Evolutionary conservation across 371 early-diverging fungal genomes (phyloP).

Genomic region (Funneliformis caledonium): DNA sequence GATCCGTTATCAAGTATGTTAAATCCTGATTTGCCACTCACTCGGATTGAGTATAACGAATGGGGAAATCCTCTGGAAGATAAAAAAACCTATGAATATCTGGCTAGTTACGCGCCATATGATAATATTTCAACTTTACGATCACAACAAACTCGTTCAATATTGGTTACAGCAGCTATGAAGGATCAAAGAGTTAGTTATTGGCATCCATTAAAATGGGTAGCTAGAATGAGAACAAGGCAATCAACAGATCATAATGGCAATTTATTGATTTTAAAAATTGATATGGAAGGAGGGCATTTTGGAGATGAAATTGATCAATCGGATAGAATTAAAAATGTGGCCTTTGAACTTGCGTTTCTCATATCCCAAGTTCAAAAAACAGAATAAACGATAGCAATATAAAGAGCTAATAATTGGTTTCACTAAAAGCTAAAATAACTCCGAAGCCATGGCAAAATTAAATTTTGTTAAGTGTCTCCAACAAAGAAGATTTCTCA

Average conservation of each 20-base stretch:
- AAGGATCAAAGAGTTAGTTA: conserved; percentile 79
- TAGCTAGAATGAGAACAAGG: conserved; percentile 58
- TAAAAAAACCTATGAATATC: conserved; percentile 58
- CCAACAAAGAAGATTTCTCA: too few relatives aligned
- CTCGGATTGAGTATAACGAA: conserved; percentile 79
- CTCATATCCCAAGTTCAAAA: conserved; percentile 54
- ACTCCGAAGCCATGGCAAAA: conserved; percentile 7
- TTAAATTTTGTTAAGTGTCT: neutral
- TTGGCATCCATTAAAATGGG: conserved; percentile 79
- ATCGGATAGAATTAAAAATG: conserved; percentile 52
- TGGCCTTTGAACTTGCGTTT: conserved; percentile 59
- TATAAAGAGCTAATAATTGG: too few relatives aligned
- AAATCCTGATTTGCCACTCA: conserved; percentile 72
- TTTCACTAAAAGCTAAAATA: too few relatives aligned
- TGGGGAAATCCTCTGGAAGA: conserved; percentile 83
- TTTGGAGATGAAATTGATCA: conserved; percentile 58
- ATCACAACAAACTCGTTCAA: conserved; percentile 43
- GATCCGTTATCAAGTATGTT: conserved; percentile 86
- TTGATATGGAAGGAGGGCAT: conserved; percentile 60
- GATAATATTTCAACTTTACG: conserved; percentile 60
- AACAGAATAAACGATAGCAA: neutral
- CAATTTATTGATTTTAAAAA: conserved; percentile 40
- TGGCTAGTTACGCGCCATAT: conserved; percentile 77
- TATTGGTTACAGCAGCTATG: conserved; percentile 78
- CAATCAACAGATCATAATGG: conserved; percentile 10